Base-by-base conservation (phyloP, 108 stramenopile species). In the Aurantiochytrium sp. region DNA sequence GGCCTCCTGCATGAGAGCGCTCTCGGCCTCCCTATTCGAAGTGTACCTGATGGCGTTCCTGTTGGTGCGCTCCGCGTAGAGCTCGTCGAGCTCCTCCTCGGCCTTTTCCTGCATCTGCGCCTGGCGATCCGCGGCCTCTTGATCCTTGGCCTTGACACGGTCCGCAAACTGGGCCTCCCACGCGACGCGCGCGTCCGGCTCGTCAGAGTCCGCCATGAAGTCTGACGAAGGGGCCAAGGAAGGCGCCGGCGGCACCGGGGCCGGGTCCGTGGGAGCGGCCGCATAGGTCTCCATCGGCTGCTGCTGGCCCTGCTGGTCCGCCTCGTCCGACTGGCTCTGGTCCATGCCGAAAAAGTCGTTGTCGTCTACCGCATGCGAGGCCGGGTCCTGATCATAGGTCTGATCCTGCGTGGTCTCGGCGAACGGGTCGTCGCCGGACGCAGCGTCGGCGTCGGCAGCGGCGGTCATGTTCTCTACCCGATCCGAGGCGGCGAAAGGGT, bases 71-170 rank as follows among this genome's bases (percentile, higher is more conserved):
- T 81, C 42, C 12, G 39, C 73, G 2, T 81, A 81, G 39, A 27
- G 73, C 45, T 81, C 73, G 24, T 81, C 73, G 27, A 81, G 73
- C 45, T 81, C 73, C 30, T 81, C 73, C 36, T 81, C 73, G 42
- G 73, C 73, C 3, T 81, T 81, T 30, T 81, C 73, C 24, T 81
- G 39, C 42, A 81, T 41, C 19, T 41, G n/a, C 12, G 73, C 45
- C 24, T 81, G 39, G 1, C 8, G 39, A 39, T 41, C 73, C 39
- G 21, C 73, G 45, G 39, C 42, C 73, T 81, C 42, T 24, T 81
- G 42, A 81, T 81, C 73, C 73, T 48, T 48, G 45, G 39, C 73
- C 45, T 81, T 41, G 45, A 81, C 39, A 41, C 73, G 39, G 10
- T 48, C 42, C 30, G 39, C 45, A 81, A 81, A 81, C 45, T 81